These are phyloP conservation scores for Cyphellophora attinorum DNA, from an alignment of 2,329 filamentous ascomycete species.

Conservation along the genomic window DNA sequence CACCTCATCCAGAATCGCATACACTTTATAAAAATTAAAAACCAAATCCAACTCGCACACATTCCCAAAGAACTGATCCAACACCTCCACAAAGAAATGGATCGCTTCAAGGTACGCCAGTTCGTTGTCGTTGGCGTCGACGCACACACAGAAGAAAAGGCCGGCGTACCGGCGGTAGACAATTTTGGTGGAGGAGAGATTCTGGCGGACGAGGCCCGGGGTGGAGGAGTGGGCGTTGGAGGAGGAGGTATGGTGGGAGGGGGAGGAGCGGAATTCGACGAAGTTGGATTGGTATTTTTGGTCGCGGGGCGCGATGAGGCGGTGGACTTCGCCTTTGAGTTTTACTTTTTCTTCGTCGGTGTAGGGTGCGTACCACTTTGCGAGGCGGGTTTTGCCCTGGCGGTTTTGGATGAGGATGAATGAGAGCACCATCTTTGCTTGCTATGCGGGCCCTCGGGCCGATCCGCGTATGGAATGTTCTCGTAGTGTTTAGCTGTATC, in stretches of 20 bases:
- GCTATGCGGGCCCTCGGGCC: too few species aligned
- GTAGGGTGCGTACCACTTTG: slow-evolving; percentile 98
- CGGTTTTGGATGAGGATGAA: slow-evolving; percentile 87
- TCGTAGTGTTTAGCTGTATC: too few species aligned
- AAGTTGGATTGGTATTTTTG: slow-evolving; percentile 99
- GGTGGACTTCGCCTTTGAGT: slow-evolving; percentile 96
- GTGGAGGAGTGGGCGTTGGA: slow-evolving; percentile 39
- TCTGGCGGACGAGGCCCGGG: slow-evolving; percentile 17
- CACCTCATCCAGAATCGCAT: slow-evolving; percentile 96
- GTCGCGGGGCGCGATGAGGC: slow-evolving; percentile 91
- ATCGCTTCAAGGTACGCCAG: slow-evolving; percentile 93
- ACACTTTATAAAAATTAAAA: slow-evolving; percentile 73
- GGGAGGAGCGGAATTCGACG: slow-evolving; percentile 59
- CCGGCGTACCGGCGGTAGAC: slow-evolving; percentile 96
- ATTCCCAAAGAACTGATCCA: slow-evolving; percentile 98
- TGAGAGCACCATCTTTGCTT: slow-evolving; percentile 56
- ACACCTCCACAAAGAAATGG: slow-evolving; percentile 98
- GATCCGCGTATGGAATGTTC: too few species aligned
- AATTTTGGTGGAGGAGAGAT: slow-evolving; percentile 60
- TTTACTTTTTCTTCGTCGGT: slow-evolving; percentile 99
- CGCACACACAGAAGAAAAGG: slow-evolving; percentile 97
- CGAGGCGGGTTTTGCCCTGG: slow-evolving; percentile 95
- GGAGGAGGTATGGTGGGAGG: slow-evolving; percentile 6
- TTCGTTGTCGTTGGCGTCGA: slow-evolving; percentile 98
- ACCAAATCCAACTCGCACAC: slow-evolving; percentile 93